Base-by-base conservation (phyloP, 306 rosid species). In the Parietaria judaica region DNA sequence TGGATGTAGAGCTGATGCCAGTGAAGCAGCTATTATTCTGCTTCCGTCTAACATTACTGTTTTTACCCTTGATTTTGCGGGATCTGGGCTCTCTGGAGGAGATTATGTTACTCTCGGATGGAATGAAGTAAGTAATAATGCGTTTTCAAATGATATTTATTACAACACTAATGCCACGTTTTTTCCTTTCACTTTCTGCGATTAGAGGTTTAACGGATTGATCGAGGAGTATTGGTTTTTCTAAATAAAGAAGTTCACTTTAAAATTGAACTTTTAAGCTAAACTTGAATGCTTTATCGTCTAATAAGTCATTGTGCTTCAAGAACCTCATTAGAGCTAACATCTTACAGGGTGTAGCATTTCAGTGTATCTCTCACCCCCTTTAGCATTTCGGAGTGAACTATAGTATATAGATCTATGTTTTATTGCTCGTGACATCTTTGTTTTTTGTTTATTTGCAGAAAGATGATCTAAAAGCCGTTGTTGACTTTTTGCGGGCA, bases 41-140 rank as follows among this genome's bases (percentile, higher is more conserved):
- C 86, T 92, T 74, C 94, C 99, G 55, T 88, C 99, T 64, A 92
- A 92, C 72, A 86, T 92, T 72, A 86, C 99, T 31, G 99, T 92
- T 80, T 92, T 92, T 31, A 71, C 95, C 16, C 75, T 92, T 62
- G 99, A 92, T 83, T 92, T 92, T 81, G 85, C 96, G 3, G 99
- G 99, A 70, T 92, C 99, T 23, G 99, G 99, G 58, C 70, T 86
- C 67, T 92, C 99, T 35, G 99, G 95, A 63, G 99, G 99, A 64
- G 95, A 92, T 41, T 92, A 88, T 51, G 99, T 92, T 67, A 84
- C 95, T 68, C 82, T 92, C 41, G 99, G 96, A 55, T 88, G 99
- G 95, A 70, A 86, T 74, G 96, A 88, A 86, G 99, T 88, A 84
- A 80, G 99, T 77, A 34, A 59, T 54, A 23, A 8, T 74, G 60